These are phyloP conservation scores for Vinca minor DNA, from an alignment of 257 asterid genomes.

Conservation along the genomic window DNA sequence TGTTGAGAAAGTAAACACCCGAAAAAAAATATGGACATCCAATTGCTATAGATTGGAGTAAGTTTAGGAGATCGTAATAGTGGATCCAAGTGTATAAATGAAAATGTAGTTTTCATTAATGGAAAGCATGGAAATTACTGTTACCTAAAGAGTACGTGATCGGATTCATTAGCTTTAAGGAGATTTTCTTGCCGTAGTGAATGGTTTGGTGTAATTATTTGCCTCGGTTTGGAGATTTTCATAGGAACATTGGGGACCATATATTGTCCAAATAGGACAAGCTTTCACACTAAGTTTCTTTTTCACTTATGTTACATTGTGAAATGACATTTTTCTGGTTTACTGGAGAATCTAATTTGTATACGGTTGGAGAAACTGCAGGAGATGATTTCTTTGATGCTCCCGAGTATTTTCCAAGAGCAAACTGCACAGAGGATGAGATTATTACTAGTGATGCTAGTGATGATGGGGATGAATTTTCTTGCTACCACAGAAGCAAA, in stretches of 20 bases:
- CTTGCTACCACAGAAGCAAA: constrained; percentile 38
- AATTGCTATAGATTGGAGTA: background rate
- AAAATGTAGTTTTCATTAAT: background rate
- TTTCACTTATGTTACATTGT: background rate
- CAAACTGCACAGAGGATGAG: constrained; percentile 20
- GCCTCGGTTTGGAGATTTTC: background rate
- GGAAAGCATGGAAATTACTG: background rate
- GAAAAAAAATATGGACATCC: background rate
- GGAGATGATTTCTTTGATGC: constrained; percentile 81
- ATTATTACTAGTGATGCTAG: constrained; percentile 21
- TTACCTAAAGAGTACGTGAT: background rate
- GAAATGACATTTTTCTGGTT: background rate
- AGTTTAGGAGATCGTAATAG: background rate
- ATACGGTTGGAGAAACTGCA: constrained; percentile 29
- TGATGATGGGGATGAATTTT: constrained; percentile 33
- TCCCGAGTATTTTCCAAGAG: constrained; percentile 37
- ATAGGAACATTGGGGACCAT: background rate
- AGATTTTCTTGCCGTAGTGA: background rate
- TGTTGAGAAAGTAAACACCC: background rate
- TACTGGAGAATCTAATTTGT: background rate
- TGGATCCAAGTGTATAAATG: background rate
- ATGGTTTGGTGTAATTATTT: background rate
- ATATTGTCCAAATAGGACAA: background rate
- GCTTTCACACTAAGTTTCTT: background rate
- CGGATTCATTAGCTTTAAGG: background rate